phyloP scores from a whole-genome alignment of 805 yeast species.

The Danielozyma ontarioensis region DNA sequence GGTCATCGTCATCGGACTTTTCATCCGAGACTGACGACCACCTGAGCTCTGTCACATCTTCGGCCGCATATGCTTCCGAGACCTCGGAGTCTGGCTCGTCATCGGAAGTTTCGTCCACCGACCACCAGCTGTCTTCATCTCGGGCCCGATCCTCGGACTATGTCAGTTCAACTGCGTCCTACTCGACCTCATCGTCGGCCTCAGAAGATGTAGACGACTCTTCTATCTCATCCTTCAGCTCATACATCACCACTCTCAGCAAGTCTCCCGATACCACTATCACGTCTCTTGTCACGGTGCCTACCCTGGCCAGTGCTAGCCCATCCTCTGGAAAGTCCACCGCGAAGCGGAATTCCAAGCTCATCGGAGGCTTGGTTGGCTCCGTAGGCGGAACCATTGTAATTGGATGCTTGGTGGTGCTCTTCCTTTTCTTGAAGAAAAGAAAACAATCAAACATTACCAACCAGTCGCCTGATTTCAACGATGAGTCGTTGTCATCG shows the following conservation, averaged over 20 bases:
- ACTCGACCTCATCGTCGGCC: too few relatives aligned
- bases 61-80: too few relatives aligned
- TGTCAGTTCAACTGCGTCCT: too few relatives aligned
- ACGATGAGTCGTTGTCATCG: slow-evolving; percentile 18
- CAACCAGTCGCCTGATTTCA: slow-evolving; percentile 42
- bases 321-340: slow-evolving; percentile 7
- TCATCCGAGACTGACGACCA: too few relatives aligned
- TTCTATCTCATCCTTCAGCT: slow-evolving; percentile 4
- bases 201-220: too few relatives aligned
- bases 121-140: too few relatives aligned
- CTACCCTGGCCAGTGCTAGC: slow-evolving; percentile 22
- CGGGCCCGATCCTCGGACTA: too few relatives aligned
- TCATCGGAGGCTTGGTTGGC: slow-evolving; percentile 43
- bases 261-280: slow-evolving; percentile 30
- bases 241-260: slow-evolving; percentile 15
- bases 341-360: slow-evolving; percentile 24
- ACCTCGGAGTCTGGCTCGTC: too few relatives aligned
- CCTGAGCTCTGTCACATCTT: too few relatives aligned
- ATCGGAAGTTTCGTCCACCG: too few relatives aligned
- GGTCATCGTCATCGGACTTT: too few relatives aligned
- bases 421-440: slow-evolving; percentile 31
- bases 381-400: slow-evolving; percentile 41
- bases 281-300: slow-evolving; percentile 34
- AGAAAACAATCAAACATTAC: slow-evolving; percentile 23
- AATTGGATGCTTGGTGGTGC: slow-evolving; percentile 31